Evolutionary conservation across 1,284 basidiomycete species (phyloP), one percentile per base, ranked within the genome.

Genomic region (Cryptococcus wingfieldii): DNA sequence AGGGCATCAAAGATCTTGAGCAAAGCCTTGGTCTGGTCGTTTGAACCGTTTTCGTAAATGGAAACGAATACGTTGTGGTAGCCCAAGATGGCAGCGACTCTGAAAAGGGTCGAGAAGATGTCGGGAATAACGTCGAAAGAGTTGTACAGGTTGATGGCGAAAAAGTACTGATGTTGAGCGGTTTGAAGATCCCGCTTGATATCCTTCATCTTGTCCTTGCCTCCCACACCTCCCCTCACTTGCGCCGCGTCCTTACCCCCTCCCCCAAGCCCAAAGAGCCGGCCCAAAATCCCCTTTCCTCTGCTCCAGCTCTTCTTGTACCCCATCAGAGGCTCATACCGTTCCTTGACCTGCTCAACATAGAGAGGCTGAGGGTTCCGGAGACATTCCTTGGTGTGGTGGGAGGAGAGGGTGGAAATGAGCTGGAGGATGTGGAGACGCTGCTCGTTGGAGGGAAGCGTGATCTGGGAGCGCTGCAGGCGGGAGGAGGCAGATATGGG

Each of bases 61-160:
- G 91, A 94, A 42, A 97, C 90, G 72, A 87, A 96, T 66, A 95
- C 90, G 72, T 97, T 97, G 76, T 95, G 90, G 78, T 89, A 96
- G 1, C 93, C 94, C 34, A 97, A 81, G 59, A 97, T 84, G 18
- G 89, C 82, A 0, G 90, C 86, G 25, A 90, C 85, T 53, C 90
- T 85, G 81, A 97, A 96, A 64, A 97, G 86, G n/a, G 92, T 93
- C 39, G 90, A 85, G 74, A 97, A 96, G 38, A 97, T 82, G 77
- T 97, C 93, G 12, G 93, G 93, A 61, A 97, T 93, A 72, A 97
- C 80, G 79, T 95, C 91, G 82, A 97, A 97, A n/a, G 90, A 93
- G 80, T 94, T 93, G 82, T 93, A 94, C 64, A 96, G 80, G 78
- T 97, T 97, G 83, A 97, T 96, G 53, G 91, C 93, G 77, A 97